Evolutionary conservation across 352 stramenopile species (phyloP).

Genomic region (Phytophthora hibernalis): DNA sequence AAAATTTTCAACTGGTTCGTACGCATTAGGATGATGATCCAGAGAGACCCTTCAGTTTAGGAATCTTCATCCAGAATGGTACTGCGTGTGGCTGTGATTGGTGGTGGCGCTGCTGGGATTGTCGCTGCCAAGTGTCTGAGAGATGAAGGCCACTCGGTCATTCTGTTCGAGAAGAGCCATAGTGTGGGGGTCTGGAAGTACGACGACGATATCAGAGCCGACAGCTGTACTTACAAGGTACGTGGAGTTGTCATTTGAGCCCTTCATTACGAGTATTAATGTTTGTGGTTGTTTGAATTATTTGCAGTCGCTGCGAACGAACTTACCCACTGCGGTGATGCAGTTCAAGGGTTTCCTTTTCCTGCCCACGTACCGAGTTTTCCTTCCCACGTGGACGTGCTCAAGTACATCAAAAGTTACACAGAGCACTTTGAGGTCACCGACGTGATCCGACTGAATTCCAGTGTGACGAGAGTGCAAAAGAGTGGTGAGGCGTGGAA

Average conservation of each 20-base stretch:
- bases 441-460: constrained; percentile 43
- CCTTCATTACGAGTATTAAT: background rate
- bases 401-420: constrained; percentile 63
- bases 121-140: constrained; percentile 53
- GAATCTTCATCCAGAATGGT: background rate
- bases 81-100: constrained; percentile 56
- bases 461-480: constrained; percentile 44
- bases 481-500: constrained; percentile 35
- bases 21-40: too few relatives aligned
- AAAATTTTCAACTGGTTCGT: too few relatives aligned
- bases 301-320: constrained; percentile 64
- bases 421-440: constrained; percentile 51
- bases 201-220: constrained; percentile 31
- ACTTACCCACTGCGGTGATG: constrained; percentile 68
- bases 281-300: background rate
- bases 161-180: constrained; percentile 56
- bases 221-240: constrained; percentile 66
- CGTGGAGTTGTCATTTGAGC: background rate
- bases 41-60: background rate
- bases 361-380: constrained; percentile 41
- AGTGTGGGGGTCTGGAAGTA: constrained; percentile 63
- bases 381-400: constrained; percentile 51
- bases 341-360: constrained; percentile 60
- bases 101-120: constrained; percentile 60
- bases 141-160: constrained; percentile 50